phyloP scores from a whole-genome alignment of 163 green algal species.

The Prototheca wickerhamii region DNA sequence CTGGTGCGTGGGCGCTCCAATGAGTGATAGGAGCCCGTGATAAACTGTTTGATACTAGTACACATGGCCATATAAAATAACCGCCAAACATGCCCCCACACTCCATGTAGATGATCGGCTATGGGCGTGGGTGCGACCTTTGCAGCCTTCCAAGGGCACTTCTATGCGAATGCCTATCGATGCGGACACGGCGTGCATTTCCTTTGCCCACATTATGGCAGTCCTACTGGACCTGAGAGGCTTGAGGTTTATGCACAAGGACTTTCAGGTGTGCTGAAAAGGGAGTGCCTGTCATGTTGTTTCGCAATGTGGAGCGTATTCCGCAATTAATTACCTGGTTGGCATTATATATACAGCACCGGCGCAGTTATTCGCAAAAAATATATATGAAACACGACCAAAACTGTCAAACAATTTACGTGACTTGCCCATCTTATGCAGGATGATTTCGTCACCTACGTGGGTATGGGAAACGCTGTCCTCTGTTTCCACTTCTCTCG shows the following conservation, averaged over 20 bases:
- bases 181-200: constrained; percentile 47
- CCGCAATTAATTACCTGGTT: too few relatives aligned
- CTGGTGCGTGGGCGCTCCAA: constrained; percentile 37
- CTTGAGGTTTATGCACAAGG: constrained; percentile 43
- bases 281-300: too few relatives aligned
- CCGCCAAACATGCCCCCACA: not conserved
- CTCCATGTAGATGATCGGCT: constrained; percentile 20
- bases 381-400: too few relatives aligned
- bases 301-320: too few relatives aligned
- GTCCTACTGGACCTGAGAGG: constrained; percentile 30
- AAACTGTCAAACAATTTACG: too few relatives aligned
- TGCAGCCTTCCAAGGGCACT: not conserved
- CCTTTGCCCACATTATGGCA: constrained; percentile 57
- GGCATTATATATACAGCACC: too few relatives aligned
- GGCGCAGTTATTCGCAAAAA: too few relatives aligned
- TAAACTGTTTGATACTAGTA: not conserved
- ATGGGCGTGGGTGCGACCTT: constrained; percentile 61
- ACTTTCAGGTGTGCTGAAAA: constrained; percentile 22
- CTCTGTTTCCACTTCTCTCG: too few relatives aligned
- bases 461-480: too few relatives aligned
- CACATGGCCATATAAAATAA: not conserved
- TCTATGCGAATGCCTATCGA: constrained; percentile 45
- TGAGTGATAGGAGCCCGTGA: too few relatives aligned
- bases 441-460: too few relatives aligned
- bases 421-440: too few relatives aligned